phyloP scores from a whole-genome alignment of 139 green algal species.

The Coccomyxa sp. region DNA sequence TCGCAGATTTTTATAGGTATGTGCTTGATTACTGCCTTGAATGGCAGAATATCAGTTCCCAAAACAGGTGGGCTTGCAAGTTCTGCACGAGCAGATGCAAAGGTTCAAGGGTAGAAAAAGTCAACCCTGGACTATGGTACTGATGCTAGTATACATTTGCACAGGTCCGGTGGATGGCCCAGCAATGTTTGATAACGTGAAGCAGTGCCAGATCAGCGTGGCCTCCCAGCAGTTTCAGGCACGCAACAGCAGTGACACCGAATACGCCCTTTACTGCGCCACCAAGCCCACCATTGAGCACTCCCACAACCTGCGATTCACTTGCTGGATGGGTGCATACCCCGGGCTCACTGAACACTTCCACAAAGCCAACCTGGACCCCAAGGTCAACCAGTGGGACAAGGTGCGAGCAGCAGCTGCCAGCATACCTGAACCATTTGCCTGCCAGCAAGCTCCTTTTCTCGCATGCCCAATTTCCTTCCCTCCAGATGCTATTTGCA shows the following conservation, averaged over 20 bases:
- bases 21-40: neutral
- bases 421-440: neutral
- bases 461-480: neutral
- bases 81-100: neutral
- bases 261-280: conserved; percentile 57
- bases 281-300: conserved; percentile 48
- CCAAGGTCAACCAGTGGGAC: conserved; percentile 51
- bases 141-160: neutral
- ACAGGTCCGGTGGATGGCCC: conserved; percentile 51
- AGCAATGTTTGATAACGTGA: conserved; percentile 35
- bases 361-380: conserved; percentile 50
- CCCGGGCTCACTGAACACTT: conserved; percentile 47
- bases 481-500: neutral
- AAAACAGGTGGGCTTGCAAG: neutral
- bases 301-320: conserved; percentile 35
- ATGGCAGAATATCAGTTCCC: too few species aligned
- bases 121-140: neutral
- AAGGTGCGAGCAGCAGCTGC: conserved; percentile 27
- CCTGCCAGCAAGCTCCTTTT: neutral
- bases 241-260: conserved; percentile 30
- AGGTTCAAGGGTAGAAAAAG: too few species aligned
- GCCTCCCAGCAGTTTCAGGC: conserved; percentile 47
- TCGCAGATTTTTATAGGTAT: conserved; percentile 59
- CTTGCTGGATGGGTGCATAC: conserved; percentile 59
- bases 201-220: conserved; percentile 32